A percentile compares a stretch with the other conserved stretches of the same genome.
phyloP scores from a whole-genome alignment of 805 yeast species.

The Kuraishia capsulata region DNA sequence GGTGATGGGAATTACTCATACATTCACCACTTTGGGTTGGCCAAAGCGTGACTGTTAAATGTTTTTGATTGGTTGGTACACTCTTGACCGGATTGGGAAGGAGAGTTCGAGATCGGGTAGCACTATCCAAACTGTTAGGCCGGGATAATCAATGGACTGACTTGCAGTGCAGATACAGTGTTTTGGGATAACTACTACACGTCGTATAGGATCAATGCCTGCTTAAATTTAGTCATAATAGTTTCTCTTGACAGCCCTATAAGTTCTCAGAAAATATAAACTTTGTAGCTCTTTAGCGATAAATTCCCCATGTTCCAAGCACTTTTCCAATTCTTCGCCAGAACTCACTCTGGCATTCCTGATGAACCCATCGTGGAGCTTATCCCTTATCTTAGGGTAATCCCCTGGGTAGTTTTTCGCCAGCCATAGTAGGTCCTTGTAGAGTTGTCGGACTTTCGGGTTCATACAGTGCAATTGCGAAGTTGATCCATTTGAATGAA shows the following conservation, averaged over 20 bases:
- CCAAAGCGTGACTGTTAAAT: too few species aligned
- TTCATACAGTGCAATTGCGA: slow-evolving; percentile 10
- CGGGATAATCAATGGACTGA: too few species aligned
- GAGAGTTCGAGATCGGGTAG: too few species aligned
- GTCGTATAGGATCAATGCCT: too few species aligned
- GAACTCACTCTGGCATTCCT: slow-evolving; percentile 8
- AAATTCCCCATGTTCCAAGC: slow-evolving; percentile 21
- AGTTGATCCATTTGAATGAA: not conserved
- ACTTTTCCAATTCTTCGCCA: slow-evolving; percentile 14
- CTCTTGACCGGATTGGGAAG: too few species aligned
- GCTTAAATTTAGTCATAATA: too few species aligned
- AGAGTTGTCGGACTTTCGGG: slow-evolving; percentile 15
- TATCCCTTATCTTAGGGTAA: slow-evolving; percentile 14
- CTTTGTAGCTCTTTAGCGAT: slow-evolving; percentile 20
- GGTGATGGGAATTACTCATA: too few species aligned
- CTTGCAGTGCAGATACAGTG: too few species aligned
- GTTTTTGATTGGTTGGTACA: too few species aligned
- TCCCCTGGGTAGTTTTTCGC: slow-evolving; percentile 30
- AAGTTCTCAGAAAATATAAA: slow-evolving; percentile 21
- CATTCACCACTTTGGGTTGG: too few species aligned
- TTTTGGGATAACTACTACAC: too few species aligned
- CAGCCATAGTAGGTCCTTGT: slow-evolving; percentile 20
- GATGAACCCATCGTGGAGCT: slow-evolving; percentile 14
- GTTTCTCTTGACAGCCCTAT: slow-evolving; percentile 20
- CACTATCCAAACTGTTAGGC: too few species aligned